Evolutionary conservation across 352 stramenopile species (phyloP).

Genomic region (Globisporangium abappressorium): DNA sequence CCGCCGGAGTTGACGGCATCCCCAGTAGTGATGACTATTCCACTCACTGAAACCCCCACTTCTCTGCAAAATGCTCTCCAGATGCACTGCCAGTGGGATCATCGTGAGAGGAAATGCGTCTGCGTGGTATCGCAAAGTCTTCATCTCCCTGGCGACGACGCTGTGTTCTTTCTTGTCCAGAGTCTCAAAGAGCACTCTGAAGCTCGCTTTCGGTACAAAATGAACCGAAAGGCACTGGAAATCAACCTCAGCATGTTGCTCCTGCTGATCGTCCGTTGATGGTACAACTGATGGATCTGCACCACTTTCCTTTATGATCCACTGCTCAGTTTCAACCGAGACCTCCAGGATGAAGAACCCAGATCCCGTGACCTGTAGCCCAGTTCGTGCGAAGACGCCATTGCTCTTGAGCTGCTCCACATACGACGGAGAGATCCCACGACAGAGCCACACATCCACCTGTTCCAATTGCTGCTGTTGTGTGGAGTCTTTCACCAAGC

Average conservation of each 20-base stretch:
- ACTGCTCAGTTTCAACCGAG: neutral
- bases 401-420: slow-evolving; percentile 18
- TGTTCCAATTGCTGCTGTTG: neutral
- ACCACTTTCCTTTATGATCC: slow-evolving; percentile 7
- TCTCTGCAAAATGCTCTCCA: neutral
- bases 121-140: neutral
- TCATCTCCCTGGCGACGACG: neutral
- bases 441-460: slow-evolving; percentile 36
- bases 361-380: slow-evolving; percentile 20
- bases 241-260: neutral
- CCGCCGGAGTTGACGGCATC: slow-evolving; percentile 9
- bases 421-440: slow-evolving; percentile 25
- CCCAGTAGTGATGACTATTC: neutral
- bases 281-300: neutral
- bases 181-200: slow-evolving; percentile 1
- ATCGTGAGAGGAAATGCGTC: neutral
- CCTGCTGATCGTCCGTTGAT: neutral
- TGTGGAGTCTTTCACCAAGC: slow-evolving; percentile 9
- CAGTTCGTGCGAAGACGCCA: neutral
- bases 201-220: slow-evolving; percentile 8
- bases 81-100: slow-evolving; percentile 10
- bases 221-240: neutral
- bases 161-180: neutral
- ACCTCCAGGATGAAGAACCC: slow-evolving; percentile 25
- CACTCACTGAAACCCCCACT: neutral